Evolutionary conservation across 441 rosid genomes (phyloP).

Genomic region (Populus hybrid): DNA sequence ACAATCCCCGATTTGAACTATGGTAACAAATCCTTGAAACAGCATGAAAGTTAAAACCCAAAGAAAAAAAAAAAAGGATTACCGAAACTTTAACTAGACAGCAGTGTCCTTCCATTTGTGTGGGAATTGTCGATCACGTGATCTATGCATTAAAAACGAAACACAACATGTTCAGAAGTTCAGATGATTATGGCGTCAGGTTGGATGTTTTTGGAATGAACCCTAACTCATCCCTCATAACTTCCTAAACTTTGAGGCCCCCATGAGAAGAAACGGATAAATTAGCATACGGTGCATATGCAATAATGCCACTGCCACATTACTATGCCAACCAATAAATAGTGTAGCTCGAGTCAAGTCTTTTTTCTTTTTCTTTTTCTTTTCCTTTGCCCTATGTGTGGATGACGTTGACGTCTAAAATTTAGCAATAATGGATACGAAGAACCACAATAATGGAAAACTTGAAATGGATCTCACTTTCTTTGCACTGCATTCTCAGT

Average conservation of each 20-base stretch:
- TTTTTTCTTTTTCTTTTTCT: too few relatives aligned
- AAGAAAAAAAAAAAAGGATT: too few relatives aligned
- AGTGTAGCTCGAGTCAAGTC: neutral
- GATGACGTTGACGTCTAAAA: neutral
- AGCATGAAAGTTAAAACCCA: too few relatives aligned
- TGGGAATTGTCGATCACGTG: neutral
- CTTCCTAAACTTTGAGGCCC: neutral
- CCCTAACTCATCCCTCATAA: too few relatives aligned
- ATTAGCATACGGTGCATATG: neutral
- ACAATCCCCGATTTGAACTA: too few relatives aligned
- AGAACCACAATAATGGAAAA: too few relatives aligned
- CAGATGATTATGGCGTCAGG: neutral
- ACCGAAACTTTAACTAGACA: neutral
- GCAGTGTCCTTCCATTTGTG: neutral
- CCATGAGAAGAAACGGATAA: neutral
- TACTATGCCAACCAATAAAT: neutral
- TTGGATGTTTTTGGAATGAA: too few relatives aligned
- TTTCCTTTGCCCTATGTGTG: neutral
- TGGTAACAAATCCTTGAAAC: neutral
- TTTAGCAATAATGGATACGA: neutral
- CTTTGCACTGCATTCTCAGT: too few relatives aligned
- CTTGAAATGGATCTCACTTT: neutral
- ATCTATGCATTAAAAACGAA: neutral
- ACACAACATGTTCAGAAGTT: neutral
- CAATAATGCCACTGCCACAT: neutral